Conservation (phyloP, 192 early-diverging fungal species). For the Umbelopsis isabellina region DNA sequence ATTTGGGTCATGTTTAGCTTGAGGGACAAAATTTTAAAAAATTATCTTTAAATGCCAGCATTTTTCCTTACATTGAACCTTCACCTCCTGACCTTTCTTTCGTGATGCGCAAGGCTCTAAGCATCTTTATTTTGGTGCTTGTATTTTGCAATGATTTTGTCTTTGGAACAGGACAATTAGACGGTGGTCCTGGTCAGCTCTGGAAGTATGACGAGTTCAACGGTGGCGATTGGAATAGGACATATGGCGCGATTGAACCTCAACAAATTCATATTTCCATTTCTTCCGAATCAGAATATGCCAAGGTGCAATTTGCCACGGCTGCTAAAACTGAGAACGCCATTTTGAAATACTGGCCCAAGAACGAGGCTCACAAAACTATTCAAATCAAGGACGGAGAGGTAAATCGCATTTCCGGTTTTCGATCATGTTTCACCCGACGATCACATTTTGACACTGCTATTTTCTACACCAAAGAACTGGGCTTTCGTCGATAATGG, state of each 20-base stretch:
- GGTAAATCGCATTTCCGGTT: background rate
- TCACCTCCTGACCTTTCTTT: background rate
- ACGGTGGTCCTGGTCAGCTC: constrained; percentile 25
- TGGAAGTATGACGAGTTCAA: constrained; percentile 28
- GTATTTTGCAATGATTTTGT: background rate
- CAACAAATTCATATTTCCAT: constrained; percentile 40
- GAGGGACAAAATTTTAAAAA: background rate
- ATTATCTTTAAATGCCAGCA: too few species aligned
- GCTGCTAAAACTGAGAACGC: background rate
- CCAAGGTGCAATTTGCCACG: constrained; percentile 37
- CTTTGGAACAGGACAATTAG: background rate
- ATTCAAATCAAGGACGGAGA: constrained; percentile 14
- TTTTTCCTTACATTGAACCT: background rate
- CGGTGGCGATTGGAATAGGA: constrained; percentile 33
- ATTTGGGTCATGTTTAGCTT: background rate
- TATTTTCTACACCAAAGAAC: constrained; percentile 17
- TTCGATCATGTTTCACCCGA: background rate
- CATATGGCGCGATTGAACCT: constrained; percentile 31
- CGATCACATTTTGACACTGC: background rate
- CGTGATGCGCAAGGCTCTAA: background rate
- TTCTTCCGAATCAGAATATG: constrained; percentile 29
- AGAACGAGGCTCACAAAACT: background rate
- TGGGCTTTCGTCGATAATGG: constrained; percentile 40
- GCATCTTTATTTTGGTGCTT: background rate
- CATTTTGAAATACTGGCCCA: constrained; percentile 36